Evolutionary conservation across 140 eudicot genomes (phyloP), one percentile per base, ranked within the genome.

Genomic region (Anethum foeniculum): DNA sequence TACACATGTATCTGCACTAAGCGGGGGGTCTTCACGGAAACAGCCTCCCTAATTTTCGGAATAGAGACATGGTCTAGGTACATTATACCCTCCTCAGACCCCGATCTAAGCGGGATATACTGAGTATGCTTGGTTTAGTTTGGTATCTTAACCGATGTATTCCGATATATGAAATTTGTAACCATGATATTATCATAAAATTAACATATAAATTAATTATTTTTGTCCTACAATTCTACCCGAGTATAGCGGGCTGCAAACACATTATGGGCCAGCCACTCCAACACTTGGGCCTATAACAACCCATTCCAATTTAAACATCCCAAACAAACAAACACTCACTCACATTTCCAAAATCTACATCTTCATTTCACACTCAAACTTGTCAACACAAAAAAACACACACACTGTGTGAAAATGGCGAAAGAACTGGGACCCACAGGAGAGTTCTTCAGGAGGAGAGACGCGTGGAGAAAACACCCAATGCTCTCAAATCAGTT

Each of bases 381-480:
- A 46, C 52, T 65, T 28, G 72, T 52, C 62, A 54, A 52, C 2
- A 7, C 27, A 71, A 7, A 8, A 14, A 18, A 18, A 71, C 14
- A 8, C 51, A 72, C 14, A 9, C 6, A 6, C 7, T 7, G 14
- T 7, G 78, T 30, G 65, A 60, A 25, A 81, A 91, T 88, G 97
- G 92, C 86, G 86, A 92, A 88, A 67, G 82, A 87, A 38, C 81
- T 93, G 88, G 97, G 97, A 81, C 68, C 93, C 18, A 94, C 98
- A 4, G 98, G 98, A 21, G 98, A 94, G 90, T 94, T 94, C 85
- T 94, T 91, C 91, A 83, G 90, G 91, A 84, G 98, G 58, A 87
- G 98, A 71, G 98, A 94, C 44, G 97, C 76, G 67, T 94, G 98
- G 98, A 87, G 98, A 89, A 88, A 90, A 87, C 98, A 94, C 83